Evolutionary conservation across 2,329 filamentous ascomycete species (phyloP), one percentile per base, ranked within the genome.

Genomic region (Colletotrichum sp.): DNA sequence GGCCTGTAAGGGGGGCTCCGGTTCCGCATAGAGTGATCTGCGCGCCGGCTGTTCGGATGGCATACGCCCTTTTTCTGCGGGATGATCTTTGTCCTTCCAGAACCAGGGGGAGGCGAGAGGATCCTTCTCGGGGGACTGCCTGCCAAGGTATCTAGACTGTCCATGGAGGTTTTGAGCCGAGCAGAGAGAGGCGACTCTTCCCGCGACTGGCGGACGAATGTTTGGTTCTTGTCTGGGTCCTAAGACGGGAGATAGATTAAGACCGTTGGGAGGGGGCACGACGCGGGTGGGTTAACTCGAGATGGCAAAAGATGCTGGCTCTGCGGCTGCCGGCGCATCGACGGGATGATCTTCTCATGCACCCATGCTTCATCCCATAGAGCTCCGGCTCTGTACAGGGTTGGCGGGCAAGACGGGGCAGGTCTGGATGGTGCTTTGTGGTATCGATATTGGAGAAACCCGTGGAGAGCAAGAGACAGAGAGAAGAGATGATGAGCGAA

Each of bases 1-100:
- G 52, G 21, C 62, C 26, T n/a, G 62, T 39, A 5, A 60, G n/a
- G 44, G 49, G 28, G 6, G 16, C 36, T n/a, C 34, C 69, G 69
- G 63, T 76, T 72, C 63, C 73, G 63, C 30, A 57, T 73, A 73
- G 16, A 73, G 49, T 76, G 62, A 73, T 73, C 70, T 76, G 55
- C 73, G 39, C 62, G 63, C 57, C 28, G 63, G 63, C 63, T 57
- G 57, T 68, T 69, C 69, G 73, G 73, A 73, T 71, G 63, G 44
- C 39, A 63, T n/a, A 28, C 26, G 36, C 32, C 55, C 24, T 69
- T 64, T 44, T 64, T n/a, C n/a, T n/a, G 6, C 13, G 57, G 30
- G 59, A 32, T 30, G 66, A 64, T 74, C 66, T 30, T 39, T 2
- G 15, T 32, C 24, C 57, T 69, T 76, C 57, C 34, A 39, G 63